Conservation (phyloP, 75 land plant genomes). For the Cryptomeria japonica region DNA sequence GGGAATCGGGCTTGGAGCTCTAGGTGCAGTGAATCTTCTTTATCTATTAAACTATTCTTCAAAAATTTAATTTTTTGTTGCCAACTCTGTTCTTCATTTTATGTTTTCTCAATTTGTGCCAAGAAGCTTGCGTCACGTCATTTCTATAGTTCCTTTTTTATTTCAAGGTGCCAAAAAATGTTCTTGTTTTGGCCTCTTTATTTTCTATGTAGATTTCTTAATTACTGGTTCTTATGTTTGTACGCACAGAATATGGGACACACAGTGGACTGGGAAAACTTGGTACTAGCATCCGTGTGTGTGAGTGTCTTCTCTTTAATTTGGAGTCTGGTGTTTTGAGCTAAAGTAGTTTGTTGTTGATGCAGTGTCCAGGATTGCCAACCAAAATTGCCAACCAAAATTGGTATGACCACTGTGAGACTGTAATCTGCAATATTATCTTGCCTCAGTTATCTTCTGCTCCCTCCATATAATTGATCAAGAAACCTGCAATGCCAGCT, state of each 20-base stretch:
- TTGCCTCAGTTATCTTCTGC: neutral
- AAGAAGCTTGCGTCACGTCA: too few relatives aligned
- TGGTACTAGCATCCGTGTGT: slow-evolving; percentile 85
- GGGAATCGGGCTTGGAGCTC: slow-evolving; percentile 79
- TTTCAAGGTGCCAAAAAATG: neutral
- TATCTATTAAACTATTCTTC: neutral
- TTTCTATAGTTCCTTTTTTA: neutral
- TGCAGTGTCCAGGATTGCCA: slow-evolving; percentile 15
- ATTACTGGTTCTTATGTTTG: neutral
- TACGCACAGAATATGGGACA: slow-evolving; percentile 90
- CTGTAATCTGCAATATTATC: neutral
- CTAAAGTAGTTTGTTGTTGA: neutral
- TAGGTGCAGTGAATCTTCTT: slow-evolving; percentile 48
- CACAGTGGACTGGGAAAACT: slow-evolving; percentile 57
- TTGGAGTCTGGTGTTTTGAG: neutral
- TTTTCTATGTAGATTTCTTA: neutral
- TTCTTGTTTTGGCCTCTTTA: neutral
- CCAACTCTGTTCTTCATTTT: neutral
- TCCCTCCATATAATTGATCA: neutral
- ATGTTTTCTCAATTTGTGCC: neutral
- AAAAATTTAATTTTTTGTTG: neutral
- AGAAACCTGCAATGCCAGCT: neutral
- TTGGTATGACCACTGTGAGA: neutral
- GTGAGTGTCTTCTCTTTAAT: slow-evolving; percentile 48
- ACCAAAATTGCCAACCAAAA: neutral